These are phyloP conservation scores for Cicer bijugum DNA, from an alignment of 306 rosid genomes.

Conservation along the genomic window DNA sequence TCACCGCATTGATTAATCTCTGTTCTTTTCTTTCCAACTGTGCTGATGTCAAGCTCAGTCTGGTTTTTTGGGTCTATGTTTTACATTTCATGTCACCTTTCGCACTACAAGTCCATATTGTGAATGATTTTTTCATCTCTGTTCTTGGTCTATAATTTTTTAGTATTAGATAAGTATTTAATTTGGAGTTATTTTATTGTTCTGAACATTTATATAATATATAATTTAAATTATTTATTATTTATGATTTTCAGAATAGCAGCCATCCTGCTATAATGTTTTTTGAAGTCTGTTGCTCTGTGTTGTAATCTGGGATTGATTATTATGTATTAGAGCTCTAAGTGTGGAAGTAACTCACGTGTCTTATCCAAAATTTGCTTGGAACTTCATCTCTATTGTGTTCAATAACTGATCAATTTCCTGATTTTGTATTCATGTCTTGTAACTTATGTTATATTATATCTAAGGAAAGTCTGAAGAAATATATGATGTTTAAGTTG, in stretches of 20 bases:
- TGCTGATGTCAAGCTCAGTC: not conserved
- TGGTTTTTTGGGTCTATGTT: not conserved
- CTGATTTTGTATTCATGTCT: conserved; percentile 22
- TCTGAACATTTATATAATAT: not conserved
- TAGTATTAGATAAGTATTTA: not conserved
- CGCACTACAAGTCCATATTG: not conserved
- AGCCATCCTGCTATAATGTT: not conserved
- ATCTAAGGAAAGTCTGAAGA: conserved; percentile 10
- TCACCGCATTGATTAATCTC: not conserved
- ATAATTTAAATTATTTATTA: not conserved
- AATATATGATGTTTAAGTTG: conserved; percentile 24
- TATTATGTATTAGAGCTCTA: conserved; percentile 3
- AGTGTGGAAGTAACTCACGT: not conserved
- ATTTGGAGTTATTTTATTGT: not conserved
- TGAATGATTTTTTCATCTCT: not conserved
- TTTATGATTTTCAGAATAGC: not conserved
- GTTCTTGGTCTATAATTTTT: not conserved
- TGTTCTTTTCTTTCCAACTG: not conserved
- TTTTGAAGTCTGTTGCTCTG: not conserved
- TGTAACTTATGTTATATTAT: conserved; percentile 35
- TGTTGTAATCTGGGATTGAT: not conserved
- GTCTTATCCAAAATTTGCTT: not conserved
- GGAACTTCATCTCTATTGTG: conserved; percentile 8
- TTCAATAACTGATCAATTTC: not conserved
- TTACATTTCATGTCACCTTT: not conserved